Percentiles rank a stretch among this genome's conserved stretches.
Evolutionary conservation across 2,329 filamentous ascomycete species (phyloP).

Genomic region (Triangularia setosa): DNA sequence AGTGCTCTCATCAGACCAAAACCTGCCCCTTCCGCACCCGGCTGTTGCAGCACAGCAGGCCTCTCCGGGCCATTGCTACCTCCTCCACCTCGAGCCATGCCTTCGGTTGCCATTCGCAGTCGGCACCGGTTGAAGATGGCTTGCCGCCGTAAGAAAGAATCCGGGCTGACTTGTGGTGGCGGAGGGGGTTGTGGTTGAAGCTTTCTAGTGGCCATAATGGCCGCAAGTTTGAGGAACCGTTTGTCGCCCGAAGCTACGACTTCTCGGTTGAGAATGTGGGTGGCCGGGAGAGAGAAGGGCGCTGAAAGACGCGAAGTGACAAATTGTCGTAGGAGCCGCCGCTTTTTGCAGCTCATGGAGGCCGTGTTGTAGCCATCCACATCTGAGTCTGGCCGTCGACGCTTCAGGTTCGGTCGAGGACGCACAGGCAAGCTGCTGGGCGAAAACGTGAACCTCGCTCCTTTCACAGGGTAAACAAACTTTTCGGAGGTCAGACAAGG

Average conservation of each 20-base stretch:
- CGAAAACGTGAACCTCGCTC: slow-evolving; percentile 15
- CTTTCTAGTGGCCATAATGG: slow-evolving; percentile 36
- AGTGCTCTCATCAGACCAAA: slow-evolving; percentile 28
- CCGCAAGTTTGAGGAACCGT: slow-evolving; percentile 47
- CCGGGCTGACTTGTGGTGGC: slow-evolving; percentile 19
- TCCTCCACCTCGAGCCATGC: slow-evolving; percentile 26
- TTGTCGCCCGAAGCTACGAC: slow-evolving; percentile 42
- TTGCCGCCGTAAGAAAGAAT: slow-evolving; percentile 55
- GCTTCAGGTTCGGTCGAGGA: slow-evolving; percentile 37
- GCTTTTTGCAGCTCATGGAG: slow-evolving; percentile 59
- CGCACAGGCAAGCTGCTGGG: neutral
- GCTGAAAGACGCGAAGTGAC: slow-evolving; percentile 68
- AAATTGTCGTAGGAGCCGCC: slow-evolving; percentile 57
- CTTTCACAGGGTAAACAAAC: neutral
- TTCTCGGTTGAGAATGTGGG: slow-evolving; percentile 64
- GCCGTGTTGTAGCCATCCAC: slow-evolving; percentile 55
- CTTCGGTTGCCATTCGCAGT: slow-evolving; percentile 41
- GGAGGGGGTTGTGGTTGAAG: slow-evolving; percentile 11
- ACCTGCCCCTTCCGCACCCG: slow-evolving; percentile 4
- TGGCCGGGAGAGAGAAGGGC: slow-evolving; percentile 65
- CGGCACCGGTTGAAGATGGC: slow-evolving; percentile 62
- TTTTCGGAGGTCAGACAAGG: slow-evolving; percentile 3
- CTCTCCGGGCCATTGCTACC: slow-evolving; percentile 23
- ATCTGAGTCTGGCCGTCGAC: slow-evolving; percentile 50
- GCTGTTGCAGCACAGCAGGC: neutral